A percentile compares a stretch with the other conserved stretches of the same genome.
Evolutionary conservation across 2,329 filamentous ascomycete species (phyloP).

Genomic region (Kalmusia sp.): DNA sequence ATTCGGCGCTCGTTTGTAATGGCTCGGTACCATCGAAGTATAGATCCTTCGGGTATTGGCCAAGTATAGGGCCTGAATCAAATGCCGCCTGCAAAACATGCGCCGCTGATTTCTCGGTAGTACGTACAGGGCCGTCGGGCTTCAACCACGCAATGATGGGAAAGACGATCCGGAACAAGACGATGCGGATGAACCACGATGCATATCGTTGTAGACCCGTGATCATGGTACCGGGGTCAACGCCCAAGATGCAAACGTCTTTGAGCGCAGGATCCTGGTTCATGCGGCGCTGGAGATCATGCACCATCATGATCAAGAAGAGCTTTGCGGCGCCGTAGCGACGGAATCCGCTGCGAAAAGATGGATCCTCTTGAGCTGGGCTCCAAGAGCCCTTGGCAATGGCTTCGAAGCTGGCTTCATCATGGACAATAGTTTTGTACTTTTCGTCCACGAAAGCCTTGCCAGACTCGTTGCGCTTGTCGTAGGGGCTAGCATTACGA

Average conservation of each 20-base stretch:
- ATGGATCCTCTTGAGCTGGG: not conserved
- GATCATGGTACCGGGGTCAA: not conserved
- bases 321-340: slow-evolving; percentile 6
- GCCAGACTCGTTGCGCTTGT: no score
- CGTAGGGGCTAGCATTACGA: no score
- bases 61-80: not conserved
- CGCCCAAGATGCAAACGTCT: not conserved
- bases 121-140: not conserved
- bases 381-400: slow-evolving; percentile 2
- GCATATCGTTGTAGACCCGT: not conserved
- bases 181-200: not conserved
- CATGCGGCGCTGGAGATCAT: slow-evolving; percentile 1
- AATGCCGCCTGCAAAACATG: slow-evolving; percentile 3
- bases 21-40: not conserved
- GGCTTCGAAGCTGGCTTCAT: no score
- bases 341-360: not conserved
- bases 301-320: slow-evolving; percentile 6
- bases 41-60: slow-evolving; percentile 1
- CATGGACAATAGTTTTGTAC: no score
- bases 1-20: slow-evolving; percentile 1
- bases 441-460: no score
- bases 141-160: not conserved
- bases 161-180: not conserved
- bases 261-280: not conserved
- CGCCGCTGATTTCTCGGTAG: not conserved